phyloP scores from a whole-genome alignment of 2,329 filamentous ascomycete species.

The Alternaria gaisen region DNA sequence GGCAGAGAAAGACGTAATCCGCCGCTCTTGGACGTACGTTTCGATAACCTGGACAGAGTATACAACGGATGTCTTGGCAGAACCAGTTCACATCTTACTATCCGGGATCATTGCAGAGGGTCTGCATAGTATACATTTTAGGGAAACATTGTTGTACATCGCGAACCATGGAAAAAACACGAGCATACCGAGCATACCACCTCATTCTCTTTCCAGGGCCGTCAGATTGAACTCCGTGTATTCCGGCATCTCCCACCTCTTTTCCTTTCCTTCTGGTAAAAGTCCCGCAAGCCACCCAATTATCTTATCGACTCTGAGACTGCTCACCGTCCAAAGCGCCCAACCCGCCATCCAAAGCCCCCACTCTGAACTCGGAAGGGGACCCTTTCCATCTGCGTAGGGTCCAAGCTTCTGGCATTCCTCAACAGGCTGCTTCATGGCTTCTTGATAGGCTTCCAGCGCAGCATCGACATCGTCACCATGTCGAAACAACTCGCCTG shows the following conservation, averaged over 20 bases:
- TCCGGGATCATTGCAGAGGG: neutral
- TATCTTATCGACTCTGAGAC: neutral
- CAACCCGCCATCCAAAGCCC: neutral
- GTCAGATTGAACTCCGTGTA: conserved; percentile 25
- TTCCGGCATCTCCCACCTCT: conserved; percentile 7
- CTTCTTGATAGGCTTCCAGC: conserved; percentile 32
- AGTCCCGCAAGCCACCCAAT: neutral
- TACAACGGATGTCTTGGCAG: too few species aligned
- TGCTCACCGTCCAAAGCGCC: conserved; percentile 1
- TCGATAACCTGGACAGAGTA: too few species aligned
- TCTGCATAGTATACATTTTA: neutral
- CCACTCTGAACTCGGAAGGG: conserved; percentile 2
- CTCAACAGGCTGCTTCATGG: conserved; percentile 27
- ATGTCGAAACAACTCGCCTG: conserved; percentile 42
- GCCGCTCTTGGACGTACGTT: too few species aligned
- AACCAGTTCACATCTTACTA: neutral
- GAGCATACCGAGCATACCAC: neutral
- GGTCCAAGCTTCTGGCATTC: conserved; percentile 28
- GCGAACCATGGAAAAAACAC: neutral
- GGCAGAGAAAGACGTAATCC: neutral
- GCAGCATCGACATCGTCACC: conserved; percentile 24
- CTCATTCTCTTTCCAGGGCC: neutral
- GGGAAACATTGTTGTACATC: neutral
- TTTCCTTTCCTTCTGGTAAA: neutral
- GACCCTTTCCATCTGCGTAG: neutral